A percentile compares a stretch with the other conserved stretches of the same genome.
phyloP scores from a whole-genome alignment of 2,329 filamentous ascomycete genomes.

The Aureobasidium subglaciale region DNA sequence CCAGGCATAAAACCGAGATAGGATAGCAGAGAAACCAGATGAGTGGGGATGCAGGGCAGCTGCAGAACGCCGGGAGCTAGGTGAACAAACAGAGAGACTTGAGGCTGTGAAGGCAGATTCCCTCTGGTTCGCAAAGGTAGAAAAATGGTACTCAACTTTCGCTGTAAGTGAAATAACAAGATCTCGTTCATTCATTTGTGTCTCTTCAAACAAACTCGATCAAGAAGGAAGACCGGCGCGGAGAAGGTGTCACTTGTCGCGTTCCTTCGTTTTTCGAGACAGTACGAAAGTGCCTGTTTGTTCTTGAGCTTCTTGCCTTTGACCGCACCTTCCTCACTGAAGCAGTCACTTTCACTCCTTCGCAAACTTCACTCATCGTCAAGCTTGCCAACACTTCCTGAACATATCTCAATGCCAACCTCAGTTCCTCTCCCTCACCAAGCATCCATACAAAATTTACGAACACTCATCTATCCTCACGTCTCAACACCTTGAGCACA shows the following conservation, averaged over 20 bases:
- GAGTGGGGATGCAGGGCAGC: background rate
- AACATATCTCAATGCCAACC: too few relatives aligned
- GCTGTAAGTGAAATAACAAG: background rate
- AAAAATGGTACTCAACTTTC: background rate
- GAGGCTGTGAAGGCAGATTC: background rate
- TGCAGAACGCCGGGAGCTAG: slow-evolving; percentile 3
- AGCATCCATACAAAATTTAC: background rate
- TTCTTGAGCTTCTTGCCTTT: background rate
- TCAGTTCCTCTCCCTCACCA: background rate
- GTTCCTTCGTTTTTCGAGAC: background rate
- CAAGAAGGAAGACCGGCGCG: too few relatives aligned
- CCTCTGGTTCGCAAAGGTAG: background rate
- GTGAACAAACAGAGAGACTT: background rate
- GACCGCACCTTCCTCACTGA: slow-evolving; percentile 14
- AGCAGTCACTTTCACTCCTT: background rate
- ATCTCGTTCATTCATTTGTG: background rate
- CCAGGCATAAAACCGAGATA: too few relatives aligned
- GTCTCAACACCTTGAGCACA: background rate
- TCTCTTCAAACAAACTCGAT: background rate
- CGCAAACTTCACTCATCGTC: background rate
- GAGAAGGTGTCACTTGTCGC: too few relatives aligned
- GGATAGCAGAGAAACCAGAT: too few relatives aligned
- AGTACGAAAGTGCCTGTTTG: slow-evolving; percentile 1
- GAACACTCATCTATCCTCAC: background rate
- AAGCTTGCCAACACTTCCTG: background rate